Evolutionary conservation across 1,284 basidiomycete genomes (phyloP).

Genomic region (Mycena sp.): DNA sequence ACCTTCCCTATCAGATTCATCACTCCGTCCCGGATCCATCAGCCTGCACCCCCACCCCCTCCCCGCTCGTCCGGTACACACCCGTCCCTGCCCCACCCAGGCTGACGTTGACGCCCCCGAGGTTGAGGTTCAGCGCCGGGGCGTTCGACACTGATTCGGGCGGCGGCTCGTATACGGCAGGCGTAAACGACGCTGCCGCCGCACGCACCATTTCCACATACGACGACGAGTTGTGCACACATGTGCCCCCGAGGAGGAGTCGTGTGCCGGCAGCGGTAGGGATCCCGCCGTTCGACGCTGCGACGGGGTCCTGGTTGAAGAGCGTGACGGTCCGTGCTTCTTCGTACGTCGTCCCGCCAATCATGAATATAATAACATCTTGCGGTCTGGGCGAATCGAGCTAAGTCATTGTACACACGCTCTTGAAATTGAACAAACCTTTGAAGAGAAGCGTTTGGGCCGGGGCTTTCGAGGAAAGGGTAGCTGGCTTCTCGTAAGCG

Average conservation of each 20-base stretch:
- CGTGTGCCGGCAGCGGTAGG: slow-evolving; percentile 68
- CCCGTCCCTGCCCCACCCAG: slow-evolving; percentile 89
- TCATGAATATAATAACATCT: slow-evolving; percentile 94
- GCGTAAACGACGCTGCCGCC: slow-evolving; percentile 67
- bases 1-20: slow-evolving; percentile 88
- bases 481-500: slow-evolving; percentile 89
- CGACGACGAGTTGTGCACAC: slow-evolving; percentile 90
- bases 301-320: slow-evolving; percentile 82
- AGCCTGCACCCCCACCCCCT: slow-evolving; percentile 79
- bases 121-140: slow-evolving; percentile 85
- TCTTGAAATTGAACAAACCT: slow-evolving; percentile 52
- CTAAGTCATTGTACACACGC: not conserved
- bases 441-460: slow-evolving; percentile 74
- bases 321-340: slow-evolving; percentile 87
- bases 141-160: slow-evolving; percentile 73
- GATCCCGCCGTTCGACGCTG: slow-evolving; percentile 57
- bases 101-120: slow-evolving; percentile 91
- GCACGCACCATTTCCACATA: slow-evolving; percentile 80
- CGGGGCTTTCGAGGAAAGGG: slow-evolving; percentile 84
- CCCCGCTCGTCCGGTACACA: slow-evolving; percentile 81
- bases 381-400: slow-evolving; percentile 75
- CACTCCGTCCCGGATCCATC: slow-evolving; percentile 89
- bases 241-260: slow-evolving; percentile 90
- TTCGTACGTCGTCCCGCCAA: slow-evolving; percentile 94
- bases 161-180: slow-evolving; percentile 75